These are phyloP conservation scores for Geranomyces variabilis DNA, from an alignment of 192 early-diverging fungal species.

Conservation along the genomic window DNA sequence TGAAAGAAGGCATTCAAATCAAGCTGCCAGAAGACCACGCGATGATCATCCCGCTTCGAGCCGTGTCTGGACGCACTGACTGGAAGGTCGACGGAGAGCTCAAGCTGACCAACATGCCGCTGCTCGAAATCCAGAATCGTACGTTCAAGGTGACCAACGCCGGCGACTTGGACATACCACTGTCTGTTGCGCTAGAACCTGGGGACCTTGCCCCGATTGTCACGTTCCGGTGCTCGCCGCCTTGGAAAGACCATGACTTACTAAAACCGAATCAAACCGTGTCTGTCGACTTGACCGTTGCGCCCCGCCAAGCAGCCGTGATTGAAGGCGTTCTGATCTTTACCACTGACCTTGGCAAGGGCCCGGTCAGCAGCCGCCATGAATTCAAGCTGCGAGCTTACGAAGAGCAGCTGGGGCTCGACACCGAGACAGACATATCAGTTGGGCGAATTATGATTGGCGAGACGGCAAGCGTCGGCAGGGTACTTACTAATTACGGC, in stretches of 20 bases:
- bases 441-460: conserved; percentile 59
- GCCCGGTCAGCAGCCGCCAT: conserved; percentile 21
- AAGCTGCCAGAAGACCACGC: conserved; percentile 31
- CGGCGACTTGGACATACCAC: conserved; percentile 51
- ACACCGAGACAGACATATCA: conserved; percentile 47
- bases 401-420: conserved; percentile 51
- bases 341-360: conserved; percentile 47
- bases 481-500: conserved; percentile 54
- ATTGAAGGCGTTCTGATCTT: conserved; percentile 42
- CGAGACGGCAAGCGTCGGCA: conserved; percentile 38
- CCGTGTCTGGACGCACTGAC: conserved; percentile 40
- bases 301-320: conserved; percentile 33
- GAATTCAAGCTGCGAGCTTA: conserved; percentile 54
- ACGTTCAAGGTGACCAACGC: conserved; percentile 48
- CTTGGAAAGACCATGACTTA: conserved; percentile 2
- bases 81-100: conserved; percentile 48
- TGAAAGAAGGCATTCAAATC: conserved; percentile 48
- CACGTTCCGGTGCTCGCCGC: conserved; percentile 5
- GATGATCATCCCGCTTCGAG: conserved; percentile 38
- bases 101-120: conserved; percentile 52
- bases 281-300: conserved; percentile 35
- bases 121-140: conserved; percentile 48
- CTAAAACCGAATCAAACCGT: conserved; percentile 32
- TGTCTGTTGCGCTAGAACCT: conserved; percentile 41
- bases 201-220: conserved; percentile 25